Base-by-base conservation (phyloP, 192 early-diverging fungal species). In the Spinellus fusiger region DNA sequence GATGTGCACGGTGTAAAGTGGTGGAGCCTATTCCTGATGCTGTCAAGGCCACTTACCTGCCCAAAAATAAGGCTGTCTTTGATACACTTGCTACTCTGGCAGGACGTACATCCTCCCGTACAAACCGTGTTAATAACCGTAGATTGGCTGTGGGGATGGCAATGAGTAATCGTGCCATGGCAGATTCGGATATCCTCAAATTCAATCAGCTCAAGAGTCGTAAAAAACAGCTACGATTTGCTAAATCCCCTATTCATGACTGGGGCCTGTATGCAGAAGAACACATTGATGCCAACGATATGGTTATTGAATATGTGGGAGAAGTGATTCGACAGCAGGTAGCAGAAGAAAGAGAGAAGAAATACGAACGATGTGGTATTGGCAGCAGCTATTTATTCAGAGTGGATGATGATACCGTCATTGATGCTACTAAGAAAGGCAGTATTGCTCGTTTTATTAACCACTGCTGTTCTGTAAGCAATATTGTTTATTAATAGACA, bases 281-380 rank as follows among this genome's bases (percentile, higher is more conserved):
- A 70, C 82, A 81, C n/a, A 97, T 99, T 58, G 88, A 90, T 64
- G 86, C 86, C 33, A 82, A 86, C 63, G 96, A 99, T 58, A 90
- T 99, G 81, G 94, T 99, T 35, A 98, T 98, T 47, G 95, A 99
- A 78, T 99, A 99, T 67, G 91, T 98, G 60, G 96, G 96, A 38
- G 96, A 99, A 77, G 81, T 91, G 40, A 91, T 99, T 70, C 85
- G 96, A 33, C 86, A 93, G 65, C 87, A 92, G 66, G 89, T 98
- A 59, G 96, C 95, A 3, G 98, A 99, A 66, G 79, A 88, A 67
- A 86, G 96, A 25, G 98, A 99, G 75, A 88, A 92, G 67, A 78
- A 81, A 50, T 99, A 99, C 71, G 92, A 94, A 74, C 81, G 83
- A n/a, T 81, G 82, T 71, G 97, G 97, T 5, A 94, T 99, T 25